Percentiles rank a stretch among this genome's conserved stretches.
phyloP scores from a whole-genome alignment of 1,284 basidiomycete species.

The Cryptococcus maquisensis region DNA sequence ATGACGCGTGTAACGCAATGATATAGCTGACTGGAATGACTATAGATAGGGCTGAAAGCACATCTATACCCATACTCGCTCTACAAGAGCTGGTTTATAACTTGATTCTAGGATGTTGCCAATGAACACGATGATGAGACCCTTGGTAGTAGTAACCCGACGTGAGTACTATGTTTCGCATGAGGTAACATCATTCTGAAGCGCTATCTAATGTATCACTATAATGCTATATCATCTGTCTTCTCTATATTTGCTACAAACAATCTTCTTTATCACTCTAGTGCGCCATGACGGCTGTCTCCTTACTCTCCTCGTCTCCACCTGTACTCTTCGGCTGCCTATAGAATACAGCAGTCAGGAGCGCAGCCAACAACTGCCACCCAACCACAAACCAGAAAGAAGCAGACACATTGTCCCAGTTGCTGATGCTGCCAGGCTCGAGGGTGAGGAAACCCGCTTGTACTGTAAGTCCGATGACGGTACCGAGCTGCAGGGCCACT shows the following conservation, averaged over 20 bases:
- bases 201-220: too few relatives aligned
- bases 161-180: too few relatives aligned
- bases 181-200: too few relatives aligned
- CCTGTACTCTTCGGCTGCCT: conserved; percentile 7
- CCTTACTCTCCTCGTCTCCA: neutral
- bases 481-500: conserved; percentile 39
- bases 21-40: too few relatives aligned
- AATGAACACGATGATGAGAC: too few relatives aligned
- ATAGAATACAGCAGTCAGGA: conserved; percentile 34
- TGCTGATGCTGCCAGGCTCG: conserved; percentile 30
- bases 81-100: too few relatives aligned
- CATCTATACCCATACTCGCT: too few relatives aligned
- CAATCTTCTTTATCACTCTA: neutral
- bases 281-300: neutral
- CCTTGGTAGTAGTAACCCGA: too few relatives aligned
- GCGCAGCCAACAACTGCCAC: conserved; percentile 33
- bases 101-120: too few relatives aligned
- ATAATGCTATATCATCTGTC: too few relatives aligned
- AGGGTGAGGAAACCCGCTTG: conserved; percentile 45
- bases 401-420: conserved; percentile 36
- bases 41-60: too few relatives aligned
- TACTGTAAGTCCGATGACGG: conserved; percentile 38
- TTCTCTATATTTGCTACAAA: neutral
- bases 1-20: too few relatives aligned
- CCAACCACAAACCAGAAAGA: conserved; percentile 44